Evolutionary conservation across 805 yeast species (phyloP).

Genomic region (Ogataea chonburiensis): DNA sequence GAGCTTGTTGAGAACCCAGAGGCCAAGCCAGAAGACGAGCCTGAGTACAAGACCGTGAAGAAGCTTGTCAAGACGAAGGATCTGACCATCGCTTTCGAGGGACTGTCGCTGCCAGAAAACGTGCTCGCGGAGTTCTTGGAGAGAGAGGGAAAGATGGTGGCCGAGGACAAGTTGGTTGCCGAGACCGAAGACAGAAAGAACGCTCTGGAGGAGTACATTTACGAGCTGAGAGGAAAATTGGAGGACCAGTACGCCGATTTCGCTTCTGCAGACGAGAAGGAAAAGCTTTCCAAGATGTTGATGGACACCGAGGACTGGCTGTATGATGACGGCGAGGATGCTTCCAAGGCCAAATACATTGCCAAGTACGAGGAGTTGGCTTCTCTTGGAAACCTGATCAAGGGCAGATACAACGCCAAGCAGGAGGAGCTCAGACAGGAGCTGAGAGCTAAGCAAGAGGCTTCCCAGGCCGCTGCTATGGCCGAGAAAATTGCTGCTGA

Average conservation of each 20-base stretch:
- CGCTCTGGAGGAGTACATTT: constrained; percentile 97
- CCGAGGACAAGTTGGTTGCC: constrained; percentile 93
- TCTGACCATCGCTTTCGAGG: constrained; percentile 57
- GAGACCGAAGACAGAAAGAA: constrained; percentile 99
- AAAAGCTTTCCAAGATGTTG: constrained; percentile 68
- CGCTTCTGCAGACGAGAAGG: constrained; percentile 90
- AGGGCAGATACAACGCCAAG: constrained; percentile 91
- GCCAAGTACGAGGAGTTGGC: constrained; percentile 98
- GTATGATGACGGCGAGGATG: constrained; percentile 95
- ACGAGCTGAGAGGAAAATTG: constrained; percentile 94
- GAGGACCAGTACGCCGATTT: constrained; percentile 87
- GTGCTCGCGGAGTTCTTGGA: constrained; percentile 66
- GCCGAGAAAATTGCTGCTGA: constrained; percentile 82
- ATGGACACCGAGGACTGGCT: constrained; percentile 95
- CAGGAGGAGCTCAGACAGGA: constrained; percentile 95
- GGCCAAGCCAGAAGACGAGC: constrained; percentile 65
- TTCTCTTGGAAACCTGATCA: constrained; percentile 88
- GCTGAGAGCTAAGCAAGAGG: constrained; percentile 81
- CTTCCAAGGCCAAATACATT: constrained; percentile 93
- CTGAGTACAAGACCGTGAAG: constrained; percentile 85
- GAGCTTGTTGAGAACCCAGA: constrained; percentile 74
- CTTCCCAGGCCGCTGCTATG: constrained; percentile 76
- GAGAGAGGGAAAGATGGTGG: constrained; percentile 77
- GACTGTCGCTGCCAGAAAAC: constrained; percentile 59
- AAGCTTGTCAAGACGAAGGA: constrained; percentile 90